These are phyloP conservation scores for Leccinum boreale DNA, from an alignment of 768 basidiomycete genomes.

Conservation along the genomic window DNA sequence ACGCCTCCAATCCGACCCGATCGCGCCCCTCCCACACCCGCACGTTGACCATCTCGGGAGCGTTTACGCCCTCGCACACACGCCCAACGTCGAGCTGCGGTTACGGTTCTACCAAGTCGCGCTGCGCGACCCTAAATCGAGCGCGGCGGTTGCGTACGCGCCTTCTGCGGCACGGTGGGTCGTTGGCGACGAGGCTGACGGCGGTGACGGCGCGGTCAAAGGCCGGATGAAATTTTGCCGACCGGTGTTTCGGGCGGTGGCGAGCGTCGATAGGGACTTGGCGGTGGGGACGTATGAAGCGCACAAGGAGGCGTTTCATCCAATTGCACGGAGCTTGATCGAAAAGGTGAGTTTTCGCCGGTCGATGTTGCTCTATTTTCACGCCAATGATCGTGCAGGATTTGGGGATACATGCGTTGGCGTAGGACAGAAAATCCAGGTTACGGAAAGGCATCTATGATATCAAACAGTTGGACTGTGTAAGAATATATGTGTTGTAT, in stretches of 20 bases:
- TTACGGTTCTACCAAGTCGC: constrained; percentile 76
- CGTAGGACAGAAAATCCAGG: background rate
- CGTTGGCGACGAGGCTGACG: constrained; percentile 48
- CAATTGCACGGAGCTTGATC: constrained; percentile 71
- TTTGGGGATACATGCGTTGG: constrained; percentile 2
- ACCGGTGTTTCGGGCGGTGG: constrained; percentile 56
- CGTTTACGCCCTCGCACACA: constrained; percentile 45
- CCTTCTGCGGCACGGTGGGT: constrained; percentile 63
- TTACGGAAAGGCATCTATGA: background rate
- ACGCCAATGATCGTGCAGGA: constrained; percentile 3
- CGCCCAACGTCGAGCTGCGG: constrained; percentile 74
- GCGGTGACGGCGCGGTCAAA: constrained; percentile 48
- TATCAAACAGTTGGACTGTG: background rate
- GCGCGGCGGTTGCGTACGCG: constrained; percentile 51
- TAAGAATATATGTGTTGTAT: background rate
- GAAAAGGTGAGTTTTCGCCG: constrained; percentile 52
- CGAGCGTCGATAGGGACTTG: constrained; percentile 48
- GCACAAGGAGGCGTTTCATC: constrained; percentile 61
- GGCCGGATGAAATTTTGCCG: constrained; percentile 87
- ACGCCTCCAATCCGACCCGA: constrained; percentile 52
- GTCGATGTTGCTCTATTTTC: background rate
- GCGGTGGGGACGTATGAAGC: constrained; percentile 49
- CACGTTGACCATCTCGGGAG: constrained; percentile 59
- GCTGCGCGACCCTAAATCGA: constrained; percentile 45
- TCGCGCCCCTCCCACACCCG: constrained; percentile 52